A percentile compares a stretch with the other conserved stretches of the same genome.
phyloP scores from a whole-genome alignment of 345 rosid genomes.

The Salix arbutifolia region DNA sequence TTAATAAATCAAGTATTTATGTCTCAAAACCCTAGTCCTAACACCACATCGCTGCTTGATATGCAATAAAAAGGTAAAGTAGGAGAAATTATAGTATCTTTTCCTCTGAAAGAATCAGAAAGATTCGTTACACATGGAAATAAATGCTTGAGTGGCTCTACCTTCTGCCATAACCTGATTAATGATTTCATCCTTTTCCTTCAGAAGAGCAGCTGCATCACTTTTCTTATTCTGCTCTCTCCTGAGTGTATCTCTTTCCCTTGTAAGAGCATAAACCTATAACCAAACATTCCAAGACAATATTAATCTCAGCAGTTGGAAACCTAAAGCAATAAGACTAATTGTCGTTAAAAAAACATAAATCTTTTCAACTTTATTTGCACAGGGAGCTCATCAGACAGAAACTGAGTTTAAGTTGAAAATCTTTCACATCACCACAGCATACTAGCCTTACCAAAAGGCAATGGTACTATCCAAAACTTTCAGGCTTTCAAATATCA shows the following conservation, averaged over 20 bases:
- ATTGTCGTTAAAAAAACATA: neutral
- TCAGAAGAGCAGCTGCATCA: constrained; percentile 96
- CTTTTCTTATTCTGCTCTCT: constrained; percentile 92
- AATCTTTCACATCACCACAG: neutral
- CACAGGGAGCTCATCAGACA: neutral
- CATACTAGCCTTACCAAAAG: neutral
- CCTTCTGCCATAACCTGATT: constrained; percentile 99
- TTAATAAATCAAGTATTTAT: neutral
- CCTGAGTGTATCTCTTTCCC: constrained; percentile 95
- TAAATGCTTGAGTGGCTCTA: constrained; percentile 32
- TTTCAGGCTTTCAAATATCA: neutral
- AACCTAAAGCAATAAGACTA: neutral
- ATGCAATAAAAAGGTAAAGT: neutral
- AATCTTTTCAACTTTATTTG: neutral
- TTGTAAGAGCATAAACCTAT: constrained; percentile 93
- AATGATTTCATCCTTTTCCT: constrained; percentile 98
- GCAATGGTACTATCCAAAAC: neutral
- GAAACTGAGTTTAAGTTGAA: neutral
- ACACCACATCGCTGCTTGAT: neutral
- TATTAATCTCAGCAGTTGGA: neutral
- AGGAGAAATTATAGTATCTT: neutral
- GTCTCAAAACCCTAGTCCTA: neutral
- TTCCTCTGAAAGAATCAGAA: constrained; percentile 8
- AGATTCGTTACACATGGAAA: neutral
- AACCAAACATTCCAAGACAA: constrained; percentile 15